Evolutionary conservation across 2,329 filamentous ascomycete species (phyloP).

Genomic region (Emergomyces orientalis): DNA sequence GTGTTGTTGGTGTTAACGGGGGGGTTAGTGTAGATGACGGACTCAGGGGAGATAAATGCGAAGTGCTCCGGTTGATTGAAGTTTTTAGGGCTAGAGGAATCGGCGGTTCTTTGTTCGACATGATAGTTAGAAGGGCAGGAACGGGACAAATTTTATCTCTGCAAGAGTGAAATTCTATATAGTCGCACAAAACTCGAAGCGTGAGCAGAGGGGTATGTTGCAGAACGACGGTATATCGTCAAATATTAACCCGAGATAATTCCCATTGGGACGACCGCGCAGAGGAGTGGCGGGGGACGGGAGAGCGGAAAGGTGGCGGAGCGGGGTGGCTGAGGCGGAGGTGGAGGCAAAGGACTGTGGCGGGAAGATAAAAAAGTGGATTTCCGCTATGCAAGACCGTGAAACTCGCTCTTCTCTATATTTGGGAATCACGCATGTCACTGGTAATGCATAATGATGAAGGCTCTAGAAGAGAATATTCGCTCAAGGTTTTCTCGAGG

Average conservation of each 20-base stretch:
- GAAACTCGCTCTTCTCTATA: background rate
- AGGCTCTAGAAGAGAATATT: background rate
- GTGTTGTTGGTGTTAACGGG: constrained; percentile 28
- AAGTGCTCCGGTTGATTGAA: constrained; percentile 10
- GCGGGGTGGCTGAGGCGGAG: background rate
- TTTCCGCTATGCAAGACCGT: background rate
- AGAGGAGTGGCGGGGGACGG: background rate
- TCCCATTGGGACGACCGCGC: background rate
- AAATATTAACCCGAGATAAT: background rate
- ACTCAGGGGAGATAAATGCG: constrained; percentile 7
- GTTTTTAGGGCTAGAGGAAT: constrained; percentile 12
- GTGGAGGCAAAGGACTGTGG: background rate
- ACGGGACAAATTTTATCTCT: background rate
- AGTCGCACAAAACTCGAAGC: background rate
- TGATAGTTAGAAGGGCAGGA: background rate
- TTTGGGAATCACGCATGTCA: background rate
- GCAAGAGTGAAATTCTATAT: background rate
- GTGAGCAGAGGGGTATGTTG: background rate
- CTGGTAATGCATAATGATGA: background rate
- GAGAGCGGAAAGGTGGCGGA: background rate
- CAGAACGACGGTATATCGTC: background rate
- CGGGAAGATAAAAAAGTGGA: background rate
- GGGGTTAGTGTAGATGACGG: constrained; percentile 23
- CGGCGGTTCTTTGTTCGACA: constrained; percentile 8
- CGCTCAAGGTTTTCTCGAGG: background rate